Base-by-base conservation (phyloP, 148 eudicot species). In the Vaccinium macrocarpon region DNA sequence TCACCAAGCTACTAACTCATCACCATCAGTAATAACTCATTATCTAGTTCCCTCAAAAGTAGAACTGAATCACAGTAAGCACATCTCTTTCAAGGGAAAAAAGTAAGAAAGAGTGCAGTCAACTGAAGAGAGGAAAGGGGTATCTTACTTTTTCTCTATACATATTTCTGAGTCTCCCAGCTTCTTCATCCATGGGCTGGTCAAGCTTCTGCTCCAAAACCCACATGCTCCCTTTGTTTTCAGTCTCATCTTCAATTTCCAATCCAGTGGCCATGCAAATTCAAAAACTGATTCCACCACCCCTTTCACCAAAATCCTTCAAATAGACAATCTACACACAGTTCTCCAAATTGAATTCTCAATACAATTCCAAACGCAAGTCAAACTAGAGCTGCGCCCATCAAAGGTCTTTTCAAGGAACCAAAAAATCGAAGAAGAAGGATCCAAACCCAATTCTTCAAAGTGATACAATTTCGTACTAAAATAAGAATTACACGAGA, bases 111-210 rank as follows among this genome's bases (percentile, higher is more conserved):
- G 76, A 51, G 62, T 35, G 1, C 75, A 72, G 77, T 23, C 68
- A 9, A 50, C 61, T 16, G 12, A 51, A n/a, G 35, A 64, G 42
- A 50, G 35, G 51, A 74, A 62, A 32, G n/a, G 18, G n/a, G 27
- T 25, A 78, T 32, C n/a, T 89, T 82, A 92, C 99, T 97, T 97
- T 95, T 90, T 95, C 96, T 89, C 91, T 87, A 76, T 92, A 91
- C 87, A 91, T 93, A 83, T 87, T 94, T 87, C 84, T 92, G 72
- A 97, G 90, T 85, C 90, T 95, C 82, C 93, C 99, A 83, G 98
- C 97, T 84, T 95, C 98, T 88, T 94, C 97, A 87, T 95, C 98
- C 97, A 94, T 93, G 80, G 96, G 93, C 86, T 95, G 98, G 86
- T 95, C 98, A 85, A 97, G 94, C 90, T 89, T 95, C 87, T 93